Evolutionary conservation across 2,329 filamentous ascomycete genomes (phyloP).

Genomic region (Aspergillus novoparasiticus): DNA sequence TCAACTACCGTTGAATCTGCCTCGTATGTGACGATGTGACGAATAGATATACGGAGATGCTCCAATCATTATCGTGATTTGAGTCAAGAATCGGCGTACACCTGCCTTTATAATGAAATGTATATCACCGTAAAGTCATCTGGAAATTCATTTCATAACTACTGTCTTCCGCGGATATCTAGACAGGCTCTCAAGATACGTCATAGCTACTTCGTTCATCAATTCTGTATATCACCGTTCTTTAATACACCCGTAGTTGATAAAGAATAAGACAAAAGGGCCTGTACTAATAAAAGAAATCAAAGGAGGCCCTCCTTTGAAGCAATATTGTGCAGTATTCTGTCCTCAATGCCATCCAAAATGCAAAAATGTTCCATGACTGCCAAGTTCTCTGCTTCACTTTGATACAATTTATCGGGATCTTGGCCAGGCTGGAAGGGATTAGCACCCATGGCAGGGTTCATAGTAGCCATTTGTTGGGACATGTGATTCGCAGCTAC

Average conservation of each 20-base stretch:
- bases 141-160: not conserved
- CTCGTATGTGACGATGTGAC: constrained; percentile 7
- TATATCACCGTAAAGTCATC: not conserved
- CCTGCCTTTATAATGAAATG: no score
- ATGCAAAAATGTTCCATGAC: constrained; percentile 94
- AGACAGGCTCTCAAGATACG: no score
- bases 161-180: not conserved
- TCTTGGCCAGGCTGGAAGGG: constrained; percentile 93
- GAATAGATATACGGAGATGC: not conserved
- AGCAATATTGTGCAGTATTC: constrained; percentile 64
- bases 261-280: not conserved
- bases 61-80: not conserved
- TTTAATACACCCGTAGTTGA: not conserved
- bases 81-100: not conserved
- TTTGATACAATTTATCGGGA: constrained; percentile 91
- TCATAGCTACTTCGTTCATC: not conserved
- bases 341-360: constrained; percentile 82
- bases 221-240: not conserved
- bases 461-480: constrained; percentile 78
- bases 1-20: constrained; percentile 51
- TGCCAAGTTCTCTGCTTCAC: constrained; percentile 91
- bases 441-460: constrained; percentile 64
- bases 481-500: constrained; percentile 90
- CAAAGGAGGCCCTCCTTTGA: constrained; percentile 16
- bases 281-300: not conserved